These are phyloP conservation scores for Moniliella sp. DNA, from an alignment of 1,284 basidiomycete species.

Conservation along the genomic window DNA sequence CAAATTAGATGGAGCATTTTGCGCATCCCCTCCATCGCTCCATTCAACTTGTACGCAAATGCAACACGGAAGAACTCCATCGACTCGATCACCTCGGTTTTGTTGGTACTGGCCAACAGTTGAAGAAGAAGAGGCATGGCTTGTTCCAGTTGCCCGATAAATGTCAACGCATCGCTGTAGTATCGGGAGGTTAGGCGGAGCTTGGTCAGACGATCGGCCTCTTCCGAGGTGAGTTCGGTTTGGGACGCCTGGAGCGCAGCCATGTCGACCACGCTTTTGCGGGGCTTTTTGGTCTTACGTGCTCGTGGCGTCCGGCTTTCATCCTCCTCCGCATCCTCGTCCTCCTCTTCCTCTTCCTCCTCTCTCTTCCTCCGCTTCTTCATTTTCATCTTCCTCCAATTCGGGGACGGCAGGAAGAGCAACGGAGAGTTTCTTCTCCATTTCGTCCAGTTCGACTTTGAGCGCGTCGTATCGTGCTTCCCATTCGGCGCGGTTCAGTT, in stretches of 20 bases:
- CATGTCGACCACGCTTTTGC: conserved; percentile 34
- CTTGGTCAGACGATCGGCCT: conserved; percentile 39
- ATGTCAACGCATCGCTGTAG: conserved; percentile 62
- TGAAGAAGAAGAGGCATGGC: conserved; percentile 55
- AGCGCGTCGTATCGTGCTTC: conserved; percentile 44
- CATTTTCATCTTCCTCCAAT: conserved; percentile 29
- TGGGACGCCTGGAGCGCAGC: conserved; percentile 5
- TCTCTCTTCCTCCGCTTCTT: conserved; percentile 30
- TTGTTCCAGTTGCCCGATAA: conserved; percentile 61
- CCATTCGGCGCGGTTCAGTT: conserved; percentile 54
- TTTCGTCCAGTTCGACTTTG: conserved; percentile 40
- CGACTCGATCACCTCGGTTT: conserved; percentile 75
- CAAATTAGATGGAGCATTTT: conserved; percentile 94
- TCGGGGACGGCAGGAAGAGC: conserved; percentile 17
- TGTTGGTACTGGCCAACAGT: conserved; percentile 69
- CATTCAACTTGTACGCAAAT: conserved; percentile 58
- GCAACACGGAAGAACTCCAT: conserved; percentile 83
- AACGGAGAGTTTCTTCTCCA: conserved; percentile 12
- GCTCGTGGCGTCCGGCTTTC: too few species aligned
- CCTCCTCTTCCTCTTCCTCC: conserved; percentile 27
- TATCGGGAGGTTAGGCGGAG: conserved; percentile 66
- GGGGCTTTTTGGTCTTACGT: conserved; percentile 34
- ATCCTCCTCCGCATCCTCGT: conserved; percentile 27
- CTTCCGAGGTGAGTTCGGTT: conserved; percentile 6
- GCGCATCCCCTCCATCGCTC: conserved; percentile 49